Evolutionary conservation across 345 rosid species (phyloP).

Genomic region (Eucalyptus dawsonii): DNA sequence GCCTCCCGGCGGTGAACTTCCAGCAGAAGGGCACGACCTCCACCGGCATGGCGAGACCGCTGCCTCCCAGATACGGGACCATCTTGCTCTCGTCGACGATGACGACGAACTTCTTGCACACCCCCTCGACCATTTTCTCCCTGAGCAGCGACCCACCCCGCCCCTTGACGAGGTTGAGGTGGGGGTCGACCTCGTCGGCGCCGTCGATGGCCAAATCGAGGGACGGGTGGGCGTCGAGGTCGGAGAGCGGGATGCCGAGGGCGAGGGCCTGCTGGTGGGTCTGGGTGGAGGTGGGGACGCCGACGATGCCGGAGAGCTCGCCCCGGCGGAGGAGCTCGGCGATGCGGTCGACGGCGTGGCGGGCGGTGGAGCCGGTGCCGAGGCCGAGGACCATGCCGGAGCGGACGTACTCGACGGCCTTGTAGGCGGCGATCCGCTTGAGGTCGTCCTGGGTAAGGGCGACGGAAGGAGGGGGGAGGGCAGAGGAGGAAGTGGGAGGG

Average conservation of each 20-base stretch:
- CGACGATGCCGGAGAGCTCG: conserved; percentile 48
- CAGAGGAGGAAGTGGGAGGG: neutral
- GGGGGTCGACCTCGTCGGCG: conserved; percentile 89
- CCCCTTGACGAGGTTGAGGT: conserved; percentile 78
- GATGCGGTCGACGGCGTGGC: conserved; percentile 85
- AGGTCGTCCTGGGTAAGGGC: conserved; percentile 64
- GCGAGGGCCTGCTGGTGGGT: conserved; percentile 77
- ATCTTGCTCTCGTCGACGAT: conserved; percentile 64
- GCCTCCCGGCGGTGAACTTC: conserved; percentile 51
- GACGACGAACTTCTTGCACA: conserved; percentile 58
- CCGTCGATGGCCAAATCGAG: conserved; percentile 92
- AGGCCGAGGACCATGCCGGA: conserved; percentile 99
- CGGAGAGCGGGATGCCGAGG: conserved; percentile 69
- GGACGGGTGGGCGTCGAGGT: conserved; percentile 57
- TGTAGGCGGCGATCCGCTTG: conserved; percentile 72
- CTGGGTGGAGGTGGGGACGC: conserved; percentile 77
- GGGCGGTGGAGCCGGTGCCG: conserved; percentile 97
- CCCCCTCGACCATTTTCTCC: conserved; percentile 94
- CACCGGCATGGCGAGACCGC: conserved; percentile 72
- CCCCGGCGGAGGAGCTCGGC: conserved; percentile 73
- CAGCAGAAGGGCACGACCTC: conserved; percentile 85
- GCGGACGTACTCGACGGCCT: conserved; percentile 82
- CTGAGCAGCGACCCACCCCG: conserved; percentile 86
- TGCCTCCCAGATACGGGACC: conserved; percentile 58
- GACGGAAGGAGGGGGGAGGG: conserved; percentile 1